These are phyloP conservation scores for Eucalyptus curtisii DNA, from an alignment of 345 rosid genomes.

Conservation along the genomic window DNA sequence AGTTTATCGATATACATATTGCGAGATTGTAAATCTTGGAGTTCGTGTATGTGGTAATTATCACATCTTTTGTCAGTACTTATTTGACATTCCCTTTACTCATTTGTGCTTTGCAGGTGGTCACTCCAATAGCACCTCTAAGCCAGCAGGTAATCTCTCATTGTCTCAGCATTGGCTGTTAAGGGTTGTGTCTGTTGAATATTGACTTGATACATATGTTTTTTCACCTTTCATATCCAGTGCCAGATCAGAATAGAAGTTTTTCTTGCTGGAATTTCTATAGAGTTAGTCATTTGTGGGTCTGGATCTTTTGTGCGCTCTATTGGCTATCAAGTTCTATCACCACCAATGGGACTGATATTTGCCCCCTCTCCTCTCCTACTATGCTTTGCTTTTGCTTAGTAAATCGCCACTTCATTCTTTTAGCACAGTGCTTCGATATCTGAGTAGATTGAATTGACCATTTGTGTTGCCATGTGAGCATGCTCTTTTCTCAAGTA, in stretches of 20 bases:
- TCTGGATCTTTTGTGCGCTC: neutral
- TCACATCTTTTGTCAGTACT: neutral
- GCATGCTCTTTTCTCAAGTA: neutral
- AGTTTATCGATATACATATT: neutral
- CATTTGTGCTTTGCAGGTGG: slow-evolving; percentile 45
- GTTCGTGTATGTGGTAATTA: neutral
- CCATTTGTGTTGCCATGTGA: neutral
- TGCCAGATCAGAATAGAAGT: neutral
- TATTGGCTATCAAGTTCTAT: neutral
- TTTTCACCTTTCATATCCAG: neutral
- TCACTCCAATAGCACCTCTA: slow-evolving; percentile 95
- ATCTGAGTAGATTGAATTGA: neutral
- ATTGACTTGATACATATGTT: neutral
- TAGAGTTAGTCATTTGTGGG: neutral
- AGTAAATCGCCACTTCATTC: neutral
- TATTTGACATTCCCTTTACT: neutral
- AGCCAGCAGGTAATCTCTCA: slow-evolving; percentile 78
- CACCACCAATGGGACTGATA: neutral
- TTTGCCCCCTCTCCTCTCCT: neutral
- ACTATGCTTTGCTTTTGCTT: neutral
- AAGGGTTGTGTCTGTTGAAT: neutral
- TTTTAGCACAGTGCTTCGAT: neutral
- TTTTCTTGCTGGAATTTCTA: neutral
- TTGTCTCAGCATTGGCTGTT: neutral
- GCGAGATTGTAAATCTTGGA: neutral